phyloP scores from a whole-genome alignment of 495 filamentous ascomycete species.

The Ramalina intermedia region DNA sequence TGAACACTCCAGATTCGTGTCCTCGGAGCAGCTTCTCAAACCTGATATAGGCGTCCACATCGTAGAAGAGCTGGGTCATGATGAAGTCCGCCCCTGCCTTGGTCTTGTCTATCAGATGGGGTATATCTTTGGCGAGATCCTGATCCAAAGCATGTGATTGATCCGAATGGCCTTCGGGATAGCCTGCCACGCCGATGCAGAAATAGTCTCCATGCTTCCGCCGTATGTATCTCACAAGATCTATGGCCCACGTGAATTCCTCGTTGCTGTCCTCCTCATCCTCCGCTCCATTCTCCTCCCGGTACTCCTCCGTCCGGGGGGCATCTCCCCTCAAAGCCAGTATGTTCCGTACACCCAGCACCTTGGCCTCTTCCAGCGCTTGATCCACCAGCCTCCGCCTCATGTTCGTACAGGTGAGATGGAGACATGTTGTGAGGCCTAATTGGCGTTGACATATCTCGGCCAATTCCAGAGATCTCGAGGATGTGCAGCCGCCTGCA shows the following conservation, averaged over 20 bases:
- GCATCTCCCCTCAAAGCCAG: constrained; percentile 89
- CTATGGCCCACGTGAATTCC: constrained; percentile 79
- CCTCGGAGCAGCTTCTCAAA: constrained; percentile 68
- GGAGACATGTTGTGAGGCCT: constrained; percentile 84
- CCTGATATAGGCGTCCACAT: constrained; percentile 60
- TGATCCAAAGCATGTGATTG: constrained; percentile 70
- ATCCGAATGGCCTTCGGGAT: constrained; percentile 93
- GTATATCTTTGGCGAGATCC: constrained; percentile 64
- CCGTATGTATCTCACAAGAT: constrained; percentile 81
- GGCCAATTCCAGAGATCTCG: constrained; percentile 82
- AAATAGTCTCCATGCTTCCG: constrained; percentile 85
- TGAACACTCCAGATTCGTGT: constrained; percentile 76
- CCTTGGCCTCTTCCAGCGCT: constrained; percentile 82
- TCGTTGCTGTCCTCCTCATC: constrained; percentile 47
- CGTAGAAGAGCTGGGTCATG: constrained; percentile 98
- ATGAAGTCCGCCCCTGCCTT: constrained; percentile 91
- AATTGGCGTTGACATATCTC: constrained; percentile 89
- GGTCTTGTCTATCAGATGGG: constrained; percentile 83
- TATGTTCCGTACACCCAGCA: constrained; percentile 86
- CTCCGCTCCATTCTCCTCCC: constrained; percentile 34
- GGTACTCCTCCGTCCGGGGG: constrained; percentile 78
- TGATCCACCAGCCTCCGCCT: constrained; percentile 71
- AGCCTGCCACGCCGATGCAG: constrained; percentile 87
- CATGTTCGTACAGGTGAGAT: constrained; percentile 98
- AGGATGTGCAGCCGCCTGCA: constrained; percentile 80